Percentiles rank a stretch among this genome's conserved stretches.
Conservation (phyloP, 2,329 filamentous ascomycete genomes). For the Cytospora schulzeri region DNA sequence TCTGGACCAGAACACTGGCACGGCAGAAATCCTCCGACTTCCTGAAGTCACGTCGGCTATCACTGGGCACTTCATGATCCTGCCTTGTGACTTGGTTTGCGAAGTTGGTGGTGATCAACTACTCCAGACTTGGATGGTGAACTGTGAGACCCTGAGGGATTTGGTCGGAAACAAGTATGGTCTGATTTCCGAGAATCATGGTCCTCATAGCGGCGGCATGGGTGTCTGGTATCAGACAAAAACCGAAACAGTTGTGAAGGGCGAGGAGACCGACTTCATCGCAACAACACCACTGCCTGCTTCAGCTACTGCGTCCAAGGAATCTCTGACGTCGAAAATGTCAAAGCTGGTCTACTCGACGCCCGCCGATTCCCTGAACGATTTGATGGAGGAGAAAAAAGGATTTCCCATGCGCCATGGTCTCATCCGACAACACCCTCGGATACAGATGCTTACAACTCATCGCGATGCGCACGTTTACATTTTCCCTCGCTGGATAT, state of each 20-base stretch:
- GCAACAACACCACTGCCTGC: conserved; percentile 70
- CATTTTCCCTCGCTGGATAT: conserved; percentile 87
- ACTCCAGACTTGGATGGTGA: conserved; percentile 89
- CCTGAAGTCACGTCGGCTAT: conserved; percentile 79
- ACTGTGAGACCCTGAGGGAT: conserved; percentile 69
- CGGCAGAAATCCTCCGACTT: conserved; percentile 82
- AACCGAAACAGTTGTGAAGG: conserved; percentile 73
- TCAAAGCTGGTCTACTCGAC: conserved; percentile 84
- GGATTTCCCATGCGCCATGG: conserved; percentile 74
- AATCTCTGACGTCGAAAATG: conserved; percentile 67
- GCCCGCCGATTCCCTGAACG: conserved; percentile 86
- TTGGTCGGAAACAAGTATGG: conserved; percentile 53
- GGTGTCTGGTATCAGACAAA: conserved; percentile 92
- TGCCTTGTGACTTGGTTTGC: conserved; percentile 93
- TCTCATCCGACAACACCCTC: conserved; percentile 73
- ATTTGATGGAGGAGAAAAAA: conserved; percentile 75
- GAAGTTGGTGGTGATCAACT: conserved; percentile 82
- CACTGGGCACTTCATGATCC: conserved; percentile 81
- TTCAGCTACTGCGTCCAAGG: conserved; percentile 60
- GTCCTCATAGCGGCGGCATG: conserved; percentile 69
- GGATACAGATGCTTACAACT: conserved; percentile 77
- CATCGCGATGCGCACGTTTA: conserved; percentile 94
- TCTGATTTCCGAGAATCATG: conserved; percentile 36
- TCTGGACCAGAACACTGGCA: conserved; percentile 82
- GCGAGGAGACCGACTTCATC: conserved; percentile 91